Base-by-base conservation (phyloP, 2,329 filamentous ascomycete genomes). In the Incumbomyces lentus region DNA sequence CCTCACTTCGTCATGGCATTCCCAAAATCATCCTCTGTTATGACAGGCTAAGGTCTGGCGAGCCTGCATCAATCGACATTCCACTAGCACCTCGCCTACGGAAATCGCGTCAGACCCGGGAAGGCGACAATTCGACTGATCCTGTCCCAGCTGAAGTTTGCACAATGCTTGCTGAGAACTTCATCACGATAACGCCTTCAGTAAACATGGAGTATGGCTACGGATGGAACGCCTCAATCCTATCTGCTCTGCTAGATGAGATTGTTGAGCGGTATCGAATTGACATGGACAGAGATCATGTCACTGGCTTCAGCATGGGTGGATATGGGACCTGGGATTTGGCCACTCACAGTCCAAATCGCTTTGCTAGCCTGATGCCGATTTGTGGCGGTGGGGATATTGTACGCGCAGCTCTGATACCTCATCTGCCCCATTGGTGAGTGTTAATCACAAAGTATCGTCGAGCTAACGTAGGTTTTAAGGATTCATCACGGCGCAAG, bases 371-470 rank as follows among this genome's bases (percentile, higher is more conserved):
- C 3, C 32, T 52, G 14, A 44, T 46, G 42, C 50, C 48, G 2
- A 45, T 50, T 29, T 52, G 50, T 35, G 50, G 50, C 3, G 50
- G 50, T 22, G 50, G 50, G 6, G 48, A 52, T 35, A 29, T 40
- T 1, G 17, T 47, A 14, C 30, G 48, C 8, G 50, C 40, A 5
- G 26, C 39, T 34, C 38, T 41, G 33, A 50, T 52, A 33, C 40
- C 41, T 38, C 48, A 52, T 50, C n/a, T 52, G 13, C 50, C 48
- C 22, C 50, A 52, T n/a, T 52, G 48, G 50, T 52, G 14, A 44
- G 50, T 46, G 31, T 2, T 26, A 6, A 12, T 6, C 14, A 32
- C 2, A 18, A 17, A 12, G 19, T 31, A 29, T 19, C 12, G 12
- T 17, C 31, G 35, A 31, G 36, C 34, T 34, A 8, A 29, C 34